Evolutionary conservation across 768 basidiomycete genomes (phyloP).

Genomic region (Boletus patriciae): DNA sequence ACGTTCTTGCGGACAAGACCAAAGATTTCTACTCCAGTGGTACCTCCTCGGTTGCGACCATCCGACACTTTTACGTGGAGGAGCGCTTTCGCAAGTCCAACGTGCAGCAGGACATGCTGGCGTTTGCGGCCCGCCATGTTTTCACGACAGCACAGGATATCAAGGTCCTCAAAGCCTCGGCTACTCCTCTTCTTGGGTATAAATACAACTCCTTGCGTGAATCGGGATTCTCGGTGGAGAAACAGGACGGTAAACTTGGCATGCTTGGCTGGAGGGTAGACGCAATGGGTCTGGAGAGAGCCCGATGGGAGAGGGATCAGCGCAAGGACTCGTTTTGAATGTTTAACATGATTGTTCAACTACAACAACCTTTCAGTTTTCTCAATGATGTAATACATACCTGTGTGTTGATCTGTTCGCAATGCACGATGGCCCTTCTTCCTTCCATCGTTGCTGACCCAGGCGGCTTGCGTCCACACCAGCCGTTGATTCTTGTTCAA

Average conservation of each 20-base stretch:
- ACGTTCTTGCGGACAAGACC: conserved; percentile 10
- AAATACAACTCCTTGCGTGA: conserved; percentile 44
- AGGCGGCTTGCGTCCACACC: conserved; percentile 24
- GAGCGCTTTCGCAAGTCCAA: conserved; percentile 55
- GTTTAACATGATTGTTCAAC: background rate
- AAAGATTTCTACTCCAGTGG: conserved; percentile 28
- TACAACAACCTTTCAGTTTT: background rate
- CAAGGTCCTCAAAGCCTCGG: conserved; percentile 44
- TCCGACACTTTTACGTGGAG: conserved; percentile 76
- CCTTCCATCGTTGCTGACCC: conserved; percentile 30
- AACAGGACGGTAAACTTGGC: conserved; percentile 48
- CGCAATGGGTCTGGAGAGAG: conserved; percentile 43
- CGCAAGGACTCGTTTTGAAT: conserved; percentile 13
- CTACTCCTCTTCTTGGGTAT: conserved; percentile 55
- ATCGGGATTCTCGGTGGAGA: conserved; percentile 50
- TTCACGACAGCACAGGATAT: conserved; percentile 48
- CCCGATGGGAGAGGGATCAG: conserved; percentile 43
- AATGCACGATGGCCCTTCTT: conserved; percentile 28
- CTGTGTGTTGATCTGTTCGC: background rate
- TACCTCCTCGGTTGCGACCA: conserved; percentile 53
- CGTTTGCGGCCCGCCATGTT: conserved; percentile 56
- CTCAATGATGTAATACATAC: no score
- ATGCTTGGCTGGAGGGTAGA: conserved; percentile 57
- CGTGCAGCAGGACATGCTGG: conserved; percentile 65
- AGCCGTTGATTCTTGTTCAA: conserved; percentile 55